Conservation (phyloP, 2,329 filamentous ascomycete genomes). For the Penicillium sp. region DNA sequence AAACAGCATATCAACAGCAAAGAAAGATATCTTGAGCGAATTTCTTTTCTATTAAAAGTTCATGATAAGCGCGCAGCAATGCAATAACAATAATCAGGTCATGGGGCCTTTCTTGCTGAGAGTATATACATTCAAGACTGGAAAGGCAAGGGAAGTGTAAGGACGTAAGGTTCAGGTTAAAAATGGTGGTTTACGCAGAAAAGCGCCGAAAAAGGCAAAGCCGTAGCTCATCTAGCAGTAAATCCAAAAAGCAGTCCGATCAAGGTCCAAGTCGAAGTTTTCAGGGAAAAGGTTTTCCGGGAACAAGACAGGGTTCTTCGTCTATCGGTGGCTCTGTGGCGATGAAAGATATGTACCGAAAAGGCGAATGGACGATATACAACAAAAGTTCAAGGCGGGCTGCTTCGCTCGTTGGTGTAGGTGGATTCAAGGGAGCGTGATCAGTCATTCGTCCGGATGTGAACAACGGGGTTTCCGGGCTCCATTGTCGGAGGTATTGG, state of each 20-base stretch:
- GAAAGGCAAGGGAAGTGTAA: neutral
- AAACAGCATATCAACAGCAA: too few species aligned
- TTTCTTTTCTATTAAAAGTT: neutral
- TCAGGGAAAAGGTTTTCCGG: neutral
- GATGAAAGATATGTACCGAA: slow-evolving; percentile 9
- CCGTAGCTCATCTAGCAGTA: neutral
- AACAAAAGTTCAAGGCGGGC: neutral
- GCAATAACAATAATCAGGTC: slow-evolving; percentile 3
- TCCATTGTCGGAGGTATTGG: neutral
- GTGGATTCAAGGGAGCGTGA: neutral
- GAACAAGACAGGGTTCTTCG: neutral
- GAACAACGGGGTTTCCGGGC: neutral
- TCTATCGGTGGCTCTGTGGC: slow-evolving; percentile 1
- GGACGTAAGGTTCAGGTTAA: neutral
- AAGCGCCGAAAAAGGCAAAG: neutral
- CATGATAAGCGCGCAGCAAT: neutral
- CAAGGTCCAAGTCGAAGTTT: neutral
- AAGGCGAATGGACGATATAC: slow-evolving; percentile 5
- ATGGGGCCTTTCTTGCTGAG: slow-evolving; percentile 18
- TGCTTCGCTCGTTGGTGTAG: neutral
- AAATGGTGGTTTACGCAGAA: neutral
- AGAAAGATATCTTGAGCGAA: neutral
- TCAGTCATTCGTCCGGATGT: neutral
- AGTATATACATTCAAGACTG: slow-evolving; percentile 19
- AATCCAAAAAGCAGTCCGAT: neutral